A percentile compares a stretch with the other conserved stretches of the same genome.
These are phyloP conservation scores for Cryptococcus sp. DNA, from an alignment of 1,284 basidiomycete genomes.

Conservation along the genomic window DNA sequence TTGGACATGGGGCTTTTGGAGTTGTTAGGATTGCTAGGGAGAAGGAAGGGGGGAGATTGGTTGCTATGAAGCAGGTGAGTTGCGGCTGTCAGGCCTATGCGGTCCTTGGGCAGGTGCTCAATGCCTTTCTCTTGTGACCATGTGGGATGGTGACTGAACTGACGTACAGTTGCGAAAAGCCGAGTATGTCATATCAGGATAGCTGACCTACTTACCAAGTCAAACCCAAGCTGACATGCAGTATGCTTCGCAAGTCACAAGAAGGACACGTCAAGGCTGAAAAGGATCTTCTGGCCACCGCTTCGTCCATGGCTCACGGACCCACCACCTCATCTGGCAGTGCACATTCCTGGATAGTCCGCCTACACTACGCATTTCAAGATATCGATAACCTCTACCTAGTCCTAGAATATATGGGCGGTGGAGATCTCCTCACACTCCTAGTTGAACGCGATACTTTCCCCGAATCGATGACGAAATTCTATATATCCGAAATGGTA, in stretches of 20 bases:
- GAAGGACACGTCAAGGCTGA: constrained; percentile 62
- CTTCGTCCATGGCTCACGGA: constrained; percentile 50
- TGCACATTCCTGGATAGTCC: constrained; percentile 80
- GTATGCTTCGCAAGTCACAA: constrained; percentile 94
- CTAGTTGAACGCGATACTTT: constrained; percentile 92
- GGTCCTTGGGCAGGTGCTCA: too few relatives aligned
- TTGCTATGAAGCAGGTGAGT: constrained; percentile 91
- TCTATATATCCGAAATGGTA: constrained; percentile 98
- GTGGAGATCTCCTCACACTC: constrained; percentile 90
- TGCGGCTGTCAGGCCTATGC: not conserved
- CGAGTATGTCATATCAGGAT: constrained; percentile 51
- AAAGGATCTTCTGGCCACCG: constrained; percentile 44
- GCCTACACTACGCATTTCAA: constrained; percentile 71
- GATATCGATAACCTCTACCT: constrained; percentile 90
- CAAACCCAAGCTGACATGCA: constrained; percentile 10
- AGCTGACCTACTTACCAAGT: not conserved
- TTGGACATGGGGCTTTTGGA: constrained; percentile 95
- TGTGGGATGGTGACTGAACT: constrained; percentile 7
- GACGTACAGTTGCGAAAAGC: constrained; percentile 73
- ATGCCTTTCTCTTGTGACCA: too few relatives aligned
- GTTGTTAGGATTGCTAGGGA: constrained; percentile 91
- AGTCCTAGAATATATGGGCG: constrained; percentile 91
- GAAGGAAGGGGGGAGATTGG: constrained; percentile 69
- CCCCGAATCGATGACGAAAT: constrained; percentile 86
- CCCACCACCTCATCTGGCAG: constrained; percentile 56